Evolutionary conservation across 192 early-diverging fungal species (phyloP), one percentile per base, ranked within the genome.

Genomic region (Linnemannia hyalina): DNA sequence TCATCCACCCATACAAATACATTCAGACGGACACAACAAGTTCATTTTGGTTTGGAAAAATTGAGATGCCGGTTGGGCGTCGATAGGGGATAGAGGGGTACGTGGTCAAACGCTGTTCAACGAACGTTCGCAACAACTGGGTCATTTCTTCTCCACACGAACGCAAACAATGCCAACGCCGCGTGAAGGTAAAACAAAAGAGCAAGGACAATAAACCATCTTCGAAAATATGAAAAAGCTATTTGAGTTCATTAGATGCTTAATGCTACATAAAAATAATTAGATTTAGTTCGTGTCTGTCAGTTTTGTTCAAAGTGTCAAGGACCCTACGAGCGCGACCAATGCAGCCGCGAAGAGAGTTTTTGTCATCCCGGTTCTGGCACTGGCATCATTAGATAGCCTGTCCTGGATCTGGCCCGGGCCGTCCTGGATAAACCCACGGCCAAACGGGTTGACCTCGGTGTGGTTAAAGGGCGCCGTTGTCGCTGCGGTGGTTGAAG

Each of bases 351-450:
- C 29, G 4, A 65, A 65, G 8, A 65, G 10, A 4, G 11, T 13
- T 26, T 0, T 26, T 65, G 26, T 65, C 60, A 15, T 65, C 10
- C 29, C 26, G 11, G 29, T 32, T 15, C 42, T 44, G 42, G 7
- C 11, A 13, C 42, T 44, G 42, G 42, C 38, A 40, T 40, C 38
- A 4, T 40, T 38, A 26, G 74, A 55, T 54, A 35, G 35, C 35
- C 65, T 63, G 75, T 76, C 75, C 75, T 76, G 75, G 57, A 76
- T 60, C 41, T 76, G 75, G 75, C 32, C 29, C 18, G 10, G 35
- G 41, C 68, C 75, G 2, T 46, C 29, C 29, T 68, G 75, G 3
- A 57, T 38, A 9, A 41, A 44, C 13, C n/a, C n/a, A 44, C 36
- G 54, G n/a, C 57, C 47, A 65, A 42, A 32, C 8, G 60, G 60